phyloP scores from a whole-genome alignment of 345 rosid genomes.

The Euclidium syriacum region DNA sequence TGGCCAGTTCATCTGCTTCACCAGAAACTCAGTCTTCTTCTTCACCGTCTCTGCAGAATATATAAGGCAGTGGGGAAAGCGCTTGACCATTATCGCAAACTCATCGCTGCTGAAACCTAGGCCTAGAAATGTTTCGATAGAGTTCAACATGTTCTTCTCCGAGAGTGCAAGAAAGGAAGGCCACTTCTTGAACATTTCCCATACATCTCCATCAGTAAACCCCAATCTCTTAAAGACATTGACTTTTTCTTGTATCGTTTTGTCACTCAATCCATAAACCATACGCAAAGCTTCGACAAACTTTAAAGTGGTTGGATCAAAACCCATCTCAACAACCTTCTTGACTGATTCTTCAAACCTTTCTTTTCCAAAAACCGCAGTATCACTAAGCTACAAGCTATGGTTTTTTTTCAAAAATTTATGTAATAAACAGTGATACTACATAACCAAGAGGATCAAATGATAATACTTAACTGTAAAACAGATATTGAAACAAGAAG shows the following conservation, averaged over 20 bases:
- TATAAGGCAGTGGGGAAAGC: not conserved
- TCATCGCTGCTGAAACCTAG: constrained; percentile 22
- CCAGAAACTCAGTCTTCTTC: constrained; percentile 21
- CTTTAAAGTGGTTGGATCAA: constrained; percentile 2
- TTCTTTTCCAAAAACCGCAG: not conserved
- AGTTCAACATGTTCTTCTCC: constrained; percentile 13
- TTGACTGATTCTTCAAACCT: constrained; percentile 4
- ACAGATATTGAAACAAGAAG: too few species aligned
- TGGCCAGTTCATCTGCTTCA: constrained; percentile 32
- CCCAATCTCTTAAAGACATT: constrained; percentile 15
- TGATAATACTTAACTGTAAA: too few species aligned
- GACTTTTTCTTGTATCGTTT: constrained; percentile 1
- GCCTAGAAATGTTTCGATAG: constrained; percentile 26
- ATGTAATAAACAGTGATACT: too few species aligned
- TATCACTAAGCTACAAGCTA: too few species aligned
- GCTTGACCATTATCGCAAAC: not conserved
- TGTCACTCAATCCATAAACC: not conserved
- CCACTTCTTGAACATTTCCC: constrained; percentile 21
- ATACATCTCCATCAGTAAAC: constrained; percentile 21
- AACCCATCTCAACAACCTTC: constrained; percentile 10
- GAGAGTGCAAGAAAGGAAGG: constrained; percentile 4
- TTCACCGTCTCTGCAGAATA: not conserved
- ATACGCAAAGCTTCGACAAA: constrained; percentile 13
- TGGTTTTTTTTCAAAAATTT: too few species aligned
- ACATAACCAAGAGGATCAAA: too few species aligned